phyloP scores from a whole-genome alignment of 2,329 filamentous ascomycete genomes.

The Peltaster fructicola region DNA sequence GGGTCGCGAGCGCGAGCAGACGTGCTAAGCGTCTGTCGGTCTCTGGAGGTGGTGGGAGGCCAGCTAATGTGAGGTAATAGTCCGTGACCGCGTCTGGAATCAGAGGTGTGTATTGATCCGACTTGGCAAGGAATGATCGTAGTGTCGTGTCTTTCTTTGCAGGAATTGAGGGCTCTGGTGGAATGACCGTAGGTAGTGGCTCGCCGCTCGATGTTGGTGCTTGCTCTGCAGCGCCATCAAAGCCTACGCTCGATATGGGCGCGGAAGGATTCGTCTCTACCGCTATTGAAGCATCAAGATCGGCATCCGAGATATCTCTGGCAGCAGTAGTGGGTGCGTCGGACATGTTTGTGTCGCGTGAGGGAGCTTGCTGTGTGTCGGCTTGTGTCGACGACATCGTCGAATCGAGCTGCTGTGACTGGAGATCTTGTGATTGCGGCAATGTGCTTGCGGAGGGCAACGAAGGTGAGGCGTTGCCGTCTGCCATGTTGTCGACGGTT shows the following conservation, averaged over 20 bases:
- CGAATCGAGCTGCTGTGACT: slow-evolving; percentile 1
- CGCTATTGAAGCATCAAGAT: slow-evolving; percentile 24
- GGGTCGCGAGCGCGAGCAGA: slow-evolving; percentile 87
- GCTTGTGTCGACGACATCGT: slow-evolving; percentile 1
- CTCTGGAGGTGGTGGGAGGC: slow-evolving; percentile 78
- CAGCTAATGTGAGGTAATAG: slow-evolving; percentile 93
- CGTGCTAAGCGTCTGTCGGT: slow-evolving; percentile 81
- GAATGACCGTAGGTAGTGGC: slow-evolving; percentile 19
- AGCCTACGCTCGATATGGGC: slow-evolving; percentile 9
- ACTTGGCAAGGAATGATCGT: slow-evolving; percentile 83
- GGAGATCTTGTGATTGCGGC: slow-evolving; percentile 1
- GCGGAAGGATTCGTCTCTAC: slow-evolving; percentile 20
- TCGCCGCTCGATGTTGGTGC: slow-evolving; percentile 1
- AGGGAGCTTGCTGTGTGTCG: slow-evolving; percentile 1
- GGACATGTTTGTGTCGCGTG: slow-evolving; percentile 3
- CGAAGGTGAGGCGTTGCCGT: slow-evolving; percentile 1
- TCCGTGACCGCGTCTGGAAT: slow-evolving; percentile 95
- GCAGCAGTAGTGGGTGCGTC: neutral
- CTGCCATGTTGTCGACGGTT: slow-evolving; percentile 3
- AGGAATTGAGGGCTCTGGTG: slow-evolving; percentile 37
- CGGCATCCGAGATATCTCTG: slow-evolving; percentile 11
- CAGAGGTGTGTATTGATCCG: slow-evolving; percentile 98
- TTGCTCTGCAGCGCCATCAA: slow-evolving; percentile 23
- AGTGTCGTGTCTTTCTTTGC: slow-evolving; percentile 83
- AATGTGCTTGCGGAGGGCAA: slow-evolving; percentile 3